phyloP scores from a whole-genome alignment of 148 eudicot genomes.

The Suaeda aralocaspica region DNA sequence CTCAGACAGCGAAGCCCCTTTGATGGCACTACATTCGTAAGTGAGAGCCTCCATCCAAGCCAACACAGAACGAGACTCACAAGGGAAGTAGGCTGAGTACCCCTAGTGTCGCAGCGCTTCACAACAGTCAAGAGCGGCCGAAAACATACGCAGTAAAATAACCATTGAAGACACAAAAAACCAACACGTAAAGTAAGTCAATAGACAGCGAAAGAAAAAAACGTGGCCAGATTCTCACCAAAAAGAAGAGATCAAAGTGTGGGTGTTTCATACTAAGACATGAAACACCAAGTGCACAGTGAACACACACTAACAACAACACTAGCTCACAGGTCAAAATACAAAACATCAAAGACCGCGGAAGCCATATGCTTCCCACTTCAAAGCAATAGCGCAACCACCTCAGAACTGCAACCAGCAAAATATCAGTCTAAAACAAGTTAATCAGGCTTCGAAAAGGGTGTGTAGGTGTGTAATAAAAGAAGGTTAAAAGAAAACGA shows the following conservation, averaged over 20 bases:
- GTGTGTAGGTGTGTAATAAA: no score
- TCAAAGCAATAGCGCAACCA: no score
- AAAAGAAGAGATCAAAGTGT: not conserved
- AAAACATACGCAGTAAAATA: conserved; percentile 12
- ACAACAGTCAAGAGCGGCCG: conserved; percentile 93
- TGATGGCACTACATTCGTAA: conserved; percentile 81
- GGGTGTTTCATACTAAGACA: not conserved
- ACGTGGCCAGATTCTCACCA: not conserved
- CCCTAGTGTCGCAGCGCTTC: conserved; percentile 99
- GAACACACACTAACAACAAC: not conserved
- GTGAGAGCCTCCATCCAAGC: conserved; percentile 95
- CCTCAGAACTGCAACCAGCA: no score
- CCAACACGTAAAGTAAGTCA: not conserved
- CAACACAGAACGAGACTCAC: conserved; percentile 90
- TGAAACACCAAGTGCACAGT: not conserved
- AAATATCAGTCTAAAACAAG: no score
- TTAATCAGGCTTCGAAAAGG: no score
- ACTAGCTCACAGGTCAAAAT: not conserved
- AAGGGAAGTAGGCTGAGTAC: conserved; percentile 95
- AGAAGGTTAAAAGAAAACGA: no score
- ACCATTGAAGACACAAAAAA: not conserved
- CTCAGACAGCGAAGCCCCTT: conserved; percentile 88
- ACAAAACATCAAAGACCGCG: no score
- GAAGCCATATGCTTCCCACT: no score
- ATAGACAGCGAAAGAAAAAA: not conserved